phyloP scores from a whole-genome alignment of 257 asterid species.

The Mentha longifolia region DNA sequence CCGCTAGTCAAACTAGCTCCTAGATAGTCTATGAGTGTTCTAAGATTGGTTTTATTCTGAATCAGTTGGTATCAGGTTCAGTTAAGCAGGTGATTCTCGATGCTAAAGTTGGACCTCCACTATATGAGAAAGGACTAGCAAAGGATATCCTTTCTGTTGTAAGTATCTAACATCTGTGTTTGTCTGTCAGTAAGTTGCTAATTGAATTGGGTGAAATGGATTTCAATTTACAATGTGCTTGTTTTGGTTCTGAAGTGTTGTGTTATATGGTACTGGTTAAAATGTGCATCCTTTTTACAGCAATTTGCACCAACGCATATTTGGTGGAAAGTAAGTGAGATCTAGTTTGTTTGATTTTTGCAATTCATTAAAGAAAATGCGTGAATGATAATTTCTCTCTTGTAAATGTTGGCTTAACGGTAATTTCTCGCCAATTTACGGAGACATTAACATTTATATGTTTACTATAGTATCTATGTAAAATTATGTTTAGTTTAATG shows the following conservation, averaged over 20 bases:
- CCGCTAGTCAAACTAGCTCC: constrained; percentile 23
- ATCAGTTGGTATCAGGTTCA: constrained; percentile 76
- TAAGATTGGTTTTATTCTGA: constrained; percentile 41
- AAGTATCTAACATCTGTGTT: constrained; percentile 41
- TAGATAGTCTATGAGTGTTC: constrained; percentile 16
- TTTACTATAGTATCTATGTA: no score
- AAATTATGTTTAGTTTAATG: no score
- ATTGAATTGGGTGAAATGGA: not conserved
- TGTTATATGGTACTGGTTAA: constrained; percentile 17
- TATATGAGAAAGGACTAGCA: constrained; percentile 76
- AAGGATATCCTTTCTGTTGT: constrained; percentile 75
- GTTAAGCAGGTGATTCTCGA: constrained; percentile 84
- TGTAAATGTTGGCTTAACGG: no score
- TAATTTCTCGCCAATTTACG: no score
- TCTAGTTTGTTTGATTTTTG: not conserved
- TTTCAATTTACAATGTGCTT: constrained; percentile 15
- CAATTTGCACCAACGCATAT: constrained; percentile 8
- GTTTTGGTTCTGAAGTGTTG: constrained; percentile 21
- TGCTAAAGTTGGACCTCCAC: constrained; percentile 93
- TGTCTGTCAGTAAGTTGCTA: constrained; percentile 24
- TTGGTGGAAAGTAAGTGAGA: not conserved
- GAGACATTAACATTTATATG: no score
- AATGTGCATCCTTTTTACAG: not conserved
- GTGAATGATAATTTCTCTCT: not conserved
- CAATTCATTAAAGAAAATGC: not conserved